Conservation (phyloP, 1,284 basidiomycete species). For the Malassezia brasiliensis region DNA sequence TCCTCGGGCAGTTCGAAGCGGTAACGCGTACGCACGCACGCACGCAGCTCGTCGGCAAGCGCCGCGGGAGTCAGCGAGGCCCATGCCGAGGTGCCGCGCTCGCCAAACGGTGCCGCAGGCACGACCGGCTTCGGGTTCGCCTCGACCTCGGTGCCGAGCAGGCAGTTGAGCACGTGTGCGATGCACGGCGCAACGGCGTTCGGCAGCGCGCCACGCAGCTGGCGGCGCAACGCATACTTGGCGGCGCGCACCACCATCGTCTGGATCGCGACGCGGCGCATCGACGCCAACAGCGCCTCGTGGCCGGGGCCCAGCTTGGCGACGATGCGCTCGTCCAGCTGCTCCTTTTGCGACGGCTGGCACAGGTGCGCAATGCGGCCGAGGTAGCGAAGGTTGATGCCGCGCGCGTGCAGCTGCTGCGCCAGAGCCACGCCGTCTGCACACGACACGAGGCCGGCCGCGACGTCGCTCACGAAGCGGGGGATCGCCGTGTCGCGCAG, state of each 20-base stretch:
- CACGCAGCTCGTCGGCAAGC: conserved; percentile 49
- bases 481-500: conserved; percentile 52
- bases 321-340: conserved; percentile 35
- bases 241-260: conserved; percentile 56
- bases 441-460: conserved; percentile 50
- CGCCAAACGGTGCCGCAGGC: conserved; percentile 17
- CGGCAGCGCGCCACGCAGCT: conserved; percentile 31
- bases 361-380: conserved; percentile 50
- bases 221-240: conserved; percentile 53
- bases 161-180: conserved; percentile 57
- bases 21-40: conserved; percentile 52
- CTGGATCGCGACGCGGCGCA: conserved; percentile 50
- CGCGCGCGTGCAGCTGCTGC: conserved; percentile 53
- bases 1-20: conserved; percentile 51
- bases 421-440: conserved; percentile 54
- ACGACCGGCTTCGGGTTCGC: conserved; percentile 48
- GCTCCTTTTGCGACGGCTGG: conserved; percentile 49
- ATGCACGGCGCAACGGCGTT: conserved; percentile 28
- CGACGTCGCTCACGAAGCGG: conserved; percentile 51
- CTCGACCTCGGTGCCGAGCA: conserved; percentile 52
- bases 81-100: conserved; percentile 44
- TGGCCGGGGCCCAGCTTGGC: conserved; percentile 37
- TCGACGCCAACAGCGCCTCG: conserved; percentile 36
- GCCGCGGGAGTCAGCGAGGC: conserved; percentile 52
- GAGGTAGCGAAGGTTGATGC: conserved; percentile 58